phyloP scores from a whole-genome alignment of 2,329 filamentous ascomycete species.

The Fusarium sp. region DNA sequence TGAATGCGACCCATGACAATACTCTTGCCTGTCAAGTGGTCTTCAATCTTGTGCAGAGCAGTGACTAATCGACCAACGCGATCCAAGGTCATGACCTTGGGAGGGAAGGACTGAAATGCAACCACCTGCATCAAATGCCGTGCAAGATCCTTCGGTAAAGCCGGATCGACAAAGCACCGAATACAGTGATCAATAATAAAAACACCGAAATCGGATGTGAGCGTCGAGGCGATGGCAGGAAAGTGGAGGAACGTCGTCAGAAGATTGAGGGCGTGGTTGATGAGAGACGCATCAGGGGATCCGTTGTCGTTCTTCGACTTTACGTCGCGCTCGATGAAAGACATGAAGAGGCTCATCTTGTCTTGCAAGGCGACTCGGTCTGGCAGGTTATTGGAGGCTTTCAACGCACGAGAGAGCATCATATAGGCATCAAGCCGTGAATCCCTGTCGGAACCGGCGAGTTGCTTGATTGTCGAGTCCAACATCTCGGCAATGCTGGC shows the following conservation, averaged over 20 bases:
- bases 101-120: constrained; percentile 83
- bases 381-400: constrained; percentile 86
- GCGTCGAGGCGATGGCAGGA: constrained; percentile 76
- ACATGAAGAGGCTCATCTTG: constrained; percentile 83
- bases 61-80: constrained; percentile 80
- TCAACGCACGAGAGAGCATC: constrained; percentile 81
- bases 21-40: constrained; percentile 83
- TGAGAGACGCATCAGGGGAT: constrained; percentile 76
- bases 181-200: constrained; percentile 89
- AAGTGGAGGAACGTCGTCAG: constrained; percentile 84
- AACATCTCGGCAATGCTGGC: constrained; percentile 84
- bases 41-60: constrained; percentile 80
- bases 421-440: constrained; percentile 89
- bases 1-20: constrained; percentile 83
- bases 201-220: constrained; percentile 84
- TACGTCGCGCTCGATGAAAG: constrained; percentile 89
- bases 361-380: constrained; percentile 79
- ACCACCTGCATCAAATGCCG: constrained; percentile 87
- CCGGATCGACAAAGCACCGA: constrained; percentile 77
- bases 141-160: constrained; percentile 82
- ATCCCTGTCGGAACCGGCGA: constrained; percentile 81
- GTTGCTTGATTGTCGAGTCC: constrained; percentile 85
- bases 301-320: constrained; percentile 71
- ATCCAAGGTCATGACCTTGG: constrained; percentile 80
- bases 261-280: constrained; percentile 84